Evolutionary conservation across 129 eudicot species (phyloP), one percentile per base, ranked within the genome.

Genomic region (sunflower (Helianthus annuus)): DNA sequence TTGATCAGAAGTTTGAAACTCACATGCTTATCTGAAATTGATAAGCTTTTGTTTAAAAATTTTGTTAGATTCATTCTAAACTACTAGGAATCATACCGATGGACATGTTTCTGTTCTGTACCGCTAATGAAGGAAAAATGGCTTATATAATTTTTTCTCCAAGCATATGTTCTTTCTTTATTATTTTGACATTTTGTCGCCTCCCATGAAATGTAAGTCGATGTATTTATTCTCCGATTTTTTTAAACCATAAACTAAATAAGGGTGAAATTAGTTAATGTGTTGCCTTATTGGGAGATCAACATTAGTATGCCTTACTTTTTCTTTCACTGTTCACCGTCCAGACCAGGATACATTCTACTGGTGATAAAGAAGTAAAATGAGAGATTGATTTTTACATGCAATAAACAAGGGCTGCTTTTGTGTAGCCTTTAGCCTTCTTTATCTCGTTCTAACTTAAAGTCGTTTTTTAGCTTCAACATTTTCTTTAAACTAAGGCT

Each of bases 351-450:
- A 29, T 10, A 29, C 44, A 59, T 59, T 59, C 12, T 59, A 59
- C 17, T 29, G 17, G 65, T 32, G 65, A 29, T 27, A 59, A 59
- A 4, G 44, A 59, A 59, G 65, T 59, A 59, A 59, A 59, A 59
- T 59, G 65, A 59, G 12, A 29, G 42, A 27, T 59, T 59, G 44
- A 59, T 59, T 44, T 44, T 42, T 39, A 45, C 65, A 40, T 39
- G 55, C 61, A 24, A 13, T 36, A 56, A 70, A 69, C 16, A 55
- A 54, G 4, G 16, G 56, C 5, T 56, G n/a, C 55, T 54, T 40
- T 46, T 42, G 57, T 75, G 72, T 65, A 54, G 16, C 65, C 68
- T 54, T 40, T 63, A 3, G 14, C 24, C 52, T 42, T 61, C 42
- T 75, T 27, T 55, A 39, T 11, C 16, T 66, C 6, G n/a, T 75